Percentiles rank a stretch among this genome's conserved stretches.
phyloP scores from a whole-genome alignment of 345 rosid genomes.

The Garcia nutans region DNA sequence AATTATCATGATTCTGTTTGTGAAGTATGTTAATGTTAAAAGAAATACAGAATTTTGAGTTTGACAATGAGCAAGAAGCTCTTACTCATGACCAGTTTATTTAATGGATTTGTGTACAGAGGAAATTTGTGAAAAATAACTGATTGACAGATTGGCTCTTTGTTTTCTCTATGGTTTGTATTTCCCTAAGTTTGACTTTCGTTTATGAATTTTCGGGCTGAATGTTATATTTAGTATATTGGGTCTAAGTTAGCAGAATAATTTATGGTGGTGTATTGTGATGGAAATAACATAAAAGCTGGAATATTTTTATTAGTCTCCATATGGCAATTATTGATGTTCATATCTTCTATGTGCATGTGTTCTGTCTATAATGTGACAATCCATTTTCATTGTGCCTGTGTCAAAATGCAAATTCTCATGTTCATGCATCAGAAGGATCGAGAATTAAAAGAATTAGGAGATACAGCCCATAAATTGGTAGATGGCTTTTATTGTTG shows the following conservation, averaged over 20 bases:
- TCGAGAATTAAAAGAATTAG: not conserved
- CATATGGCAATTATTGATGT: not conserved
- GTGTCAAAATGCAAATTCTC: not conserved
- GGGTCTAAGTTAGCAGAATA: not conserved
- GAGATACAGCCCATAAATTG: not conserved
- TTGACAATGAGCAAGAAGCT: not conserved
- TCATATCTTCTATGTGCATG: not conserved
- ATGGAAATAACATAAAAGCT: not conserved
- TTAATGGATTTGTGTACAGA: not conserved
- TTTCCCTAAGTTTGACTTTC: not conserved
- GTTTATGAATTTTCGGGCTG: not conserved
- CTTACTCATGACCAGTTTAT: not conserved
- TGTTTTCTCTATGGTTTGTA: not conserved
- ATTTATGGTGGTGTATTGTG: not conserved
- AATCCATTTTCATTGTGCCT: not conserved
- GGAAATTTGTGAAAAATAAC: not conserved
- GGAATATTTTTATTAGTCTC: not conserved
- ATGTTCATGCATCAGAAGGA: not conserved
- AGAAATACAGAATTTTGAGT: not conserved
- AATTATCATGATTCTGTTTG: not conserved
- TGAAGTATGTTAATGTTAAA: not conserved
- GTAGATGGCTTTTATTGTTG: not conserved
- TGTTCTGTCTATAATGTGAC: not conserved
- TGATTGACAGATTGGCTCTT: constrained; percentile 7
- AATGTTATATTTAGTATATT: not conserved